Conservation (phyloP, 106 monocot species). For the Dendrobium huoshanense region DNA sequence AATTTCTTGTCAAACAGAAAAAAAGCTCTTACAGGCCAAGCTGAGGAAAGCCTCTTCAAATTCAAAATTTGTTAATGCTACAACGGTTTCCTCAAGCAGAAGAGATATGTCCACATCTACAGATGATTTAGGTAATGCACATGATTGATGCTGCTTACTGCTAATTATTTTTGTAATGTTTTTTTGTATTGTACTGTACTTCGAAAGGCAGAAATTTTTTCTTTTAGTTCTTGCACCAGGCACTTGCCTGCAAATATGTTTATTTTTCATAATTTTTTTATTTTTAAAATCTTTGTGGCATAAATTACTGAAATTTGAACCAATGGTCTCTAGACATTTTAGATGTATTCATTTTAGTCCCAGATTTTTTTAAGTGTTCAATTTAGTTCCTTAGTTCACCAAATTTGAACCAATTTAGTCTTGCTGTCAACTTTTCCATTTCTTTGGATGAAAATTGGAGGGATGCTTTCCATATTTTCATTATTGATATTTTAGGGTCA, state of each 20-base stretch:
- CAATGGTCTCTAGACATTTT: too few species aligned
- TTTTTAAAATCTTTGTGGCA: neutral
- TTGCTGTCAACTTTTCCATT: too few species aligned
- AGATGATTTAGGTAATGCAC: conserved; percentile 53
- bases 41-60: conserved; percentile 41
- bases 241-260: neutral
- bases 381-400: too few species aligned
- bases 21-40: conserved; percentile 70
- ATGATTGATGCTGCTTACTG: neutral
- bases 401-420: too few species aligned
- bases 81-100: conserved; percentile 15
- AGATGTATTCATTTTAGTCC: too few species aligned
- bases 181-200: neutral
- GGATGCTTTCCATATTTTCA: too few species aligned
- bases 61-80: conserved; percentile 21
- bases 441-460: too few species aligned
- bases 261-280: neutral
- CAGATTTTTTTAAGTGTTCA: too few species aligned
- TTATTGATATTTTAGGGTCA: too few species aligned
- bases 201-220: neutral
- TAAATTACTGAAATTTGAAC: neutral
- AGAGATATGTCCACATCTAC: conserved; percentile 61
- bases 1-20: conserved; percentile 41
- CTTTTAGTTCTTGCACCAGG: neutral
- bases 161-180: neutral